Base-by-base conservation (phyloP, 257 asterid species). In the Solanum medicagineum region DNA sequence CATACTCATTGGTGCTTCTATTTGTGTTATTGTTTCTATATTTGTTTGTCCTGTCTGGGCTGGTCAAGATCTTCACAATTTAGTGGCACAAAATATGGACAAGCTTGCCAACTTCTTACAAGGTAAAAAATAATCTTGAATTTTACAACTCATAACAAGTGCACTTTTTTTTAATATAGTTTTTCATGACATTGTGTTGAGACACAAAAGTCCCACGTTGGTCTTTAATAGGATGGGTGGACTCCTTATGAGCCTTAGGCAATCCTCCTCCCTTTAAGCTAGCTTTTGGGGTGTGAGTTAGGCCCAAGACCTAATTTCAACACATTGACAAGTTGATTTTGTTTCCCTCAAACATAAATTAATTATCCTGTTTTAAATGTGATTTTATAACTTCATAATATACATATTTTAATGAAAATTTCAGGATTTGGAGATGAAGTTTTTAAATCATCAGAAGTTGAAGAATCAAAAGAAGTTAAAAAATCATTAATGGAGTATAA, bases 21-120 rank as follows among this genome's bases (percentile, higher is more conserved):
- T 93, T 57, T 92, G 95, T 83, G 81, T 94, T 36, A 36, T 91
- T 5, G 88, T 94, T 11, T 94, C 96, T 47, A 88, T 92, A 74
- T 74, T 91, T 13, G 89, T 93, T 3, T 92, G 63, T 45, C 98
- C 98, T 9, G 97, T 93, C 0, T 94, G 98, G 97, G 93, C 98
- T 7, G 98, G 98, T 22, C 90, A 91, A 68, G 98, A 94, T 87
- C 98, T 93, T 49, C 97, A 93, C 89, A 81, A 86, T 11, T 95
- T 91, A 5, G 91, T 92, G 0, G 96, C 96, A 42, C 44, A 81
- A 7, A 90, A 92, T 83, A 84, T 93, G 13, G 91, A 91, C 6
- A 91, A 87, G 65, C 93, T 94, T n/a, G 97, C 92, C 14, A 83
- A 49, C 53, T 92, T 89, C 88, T 84, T 94, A 63, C 90, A 93